These are phyloP conservation scores for Yamadazyma blattariae DNA, from an alignment of 1,139 yeast species.

Conservation along the genomic window DNA sequence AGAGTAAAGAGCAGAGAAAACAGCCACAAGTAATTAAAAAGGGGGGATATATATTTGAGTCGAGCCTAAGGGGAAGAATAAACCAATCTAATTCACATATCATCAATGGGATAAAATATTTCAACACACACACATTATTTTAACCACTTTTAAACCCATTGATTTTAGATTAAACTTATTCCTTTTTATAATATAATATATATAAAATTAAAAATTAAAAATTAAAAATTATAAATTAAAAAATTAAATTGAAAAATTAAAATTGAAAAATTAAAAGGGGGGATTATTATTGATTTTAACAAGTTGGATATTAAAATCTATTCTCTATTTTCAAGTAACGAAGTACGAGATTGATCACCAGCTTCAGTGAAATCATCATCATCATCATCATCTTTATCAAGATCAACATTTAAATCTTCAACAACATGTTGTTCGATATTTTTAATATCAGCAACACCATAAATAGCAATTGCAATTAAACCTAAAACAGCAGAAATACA, in stretches of 20 bases:
- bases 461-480: slow-evolving; percentile 49
- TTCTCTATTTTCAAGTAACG: slow-evolving; percentile 5
- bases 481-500: slow-evolving; percentile 60
- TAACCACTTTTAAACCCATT: slow-evolving; percentile 3
- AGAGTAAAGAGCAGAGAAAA: not conserved
- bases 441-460: slow-evolving; percentile 66
- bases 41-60: slow-evolving; percentile 10
- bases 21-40: not conserved
- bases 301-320: slow-evolving; percentile 1
- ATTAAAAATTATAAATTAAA: too few relatives aligned
- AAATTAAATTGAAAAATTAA: too few relatives aligned
- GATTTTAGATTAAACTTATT: slow-evolving; percentile 2
- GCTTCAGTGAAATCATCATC: not conserved
- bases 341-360: slow-evolving; percentile 3
- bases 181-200: not conserved
- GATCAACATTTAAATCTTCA: slow-evolving; percentile 54
- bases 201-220: too few relatives aligned
- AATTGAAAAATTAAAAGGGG: too few relatives aligned
- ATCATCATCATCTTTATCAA: slow-evolving; percentile 38
- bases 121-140: slow-evolving; percentile 8
- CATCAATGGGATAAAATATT: slow-evolving; percentile 4
- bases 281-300: too few relatives aligned
- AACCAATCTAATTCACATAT: slow-evolving; percentile 2
- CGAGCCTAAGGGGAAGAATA: slow-evolving; percentile 10
- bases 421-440: slow-evolving; percentile 58